Conservation (phyloP, 768 basidiomycete genomes). For the Calocybe indica region DNA sequence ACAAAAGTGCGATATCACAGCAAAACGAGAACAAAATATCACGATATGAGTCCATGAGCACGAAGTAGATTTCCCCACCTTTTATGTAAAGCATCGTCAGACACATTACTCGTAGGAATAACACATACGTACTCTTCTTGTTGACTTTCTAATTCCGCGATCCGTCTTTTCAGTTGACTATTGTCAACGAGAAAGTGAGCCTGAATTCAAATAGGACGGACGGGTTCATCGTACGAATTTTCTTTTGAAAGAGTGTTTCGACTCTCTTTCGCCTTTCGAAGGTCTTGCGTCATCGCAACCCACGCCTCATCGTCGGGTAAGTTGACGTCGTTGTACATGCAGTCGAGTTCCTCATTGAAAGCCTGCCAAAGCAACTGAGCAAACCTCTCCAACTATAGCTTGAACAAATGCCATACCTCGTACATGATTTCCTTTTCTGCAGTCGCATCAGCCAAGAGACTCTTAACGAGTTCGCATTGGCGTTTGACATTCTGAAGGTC, state of each 20-base stretch:
- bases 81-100: slow-evolving; percentile 8
- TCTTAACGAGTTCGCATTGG: slow-evolving; percentile 76
- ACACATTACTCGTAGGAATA: neutral
- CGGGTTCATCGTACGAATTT: slow-evolving; percentile 58
- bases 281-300: slow-evolving; percentile 67
- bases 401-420: slow-evolving; percentile 43
- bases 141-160: slow-evolving; percentile 69
- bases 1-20: neutral
- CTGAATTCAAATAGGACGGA: neutral
- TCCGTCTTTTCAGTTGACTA: slow-evolving; percentile 64
- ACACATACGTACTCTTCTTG: slow-evolving; percentile 64
- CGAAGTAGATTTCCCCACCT: slow-evolving; percentile 68
- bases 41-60: slow-evolving; percentile 38
- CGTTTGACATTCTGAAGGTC: slow-evolving; percentile 68
- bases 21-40: slow-evolving; percentile 3
- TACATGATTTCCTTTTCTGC: slow-evolving; percentile 93
- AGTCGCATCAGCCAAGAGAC: slow-evolving; percentile 68
- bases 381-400: neutral
- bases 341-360: slow-evolving; percentile 91
- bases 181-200: slow-evolving; percentile 4
- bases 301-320: slow-evolving; percentile 83
- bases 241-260: slow-evolving; percentile 72
- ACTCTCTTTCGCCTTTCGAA: slow-evolving; percentile 67
- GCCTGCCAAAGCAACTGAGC: slow-evolving; percentile 42
- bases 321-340: slow-evolving; percentile 81